Base-by-base conservation (phyloP, 116 monocot species). In the Iris pallida region DNA sequence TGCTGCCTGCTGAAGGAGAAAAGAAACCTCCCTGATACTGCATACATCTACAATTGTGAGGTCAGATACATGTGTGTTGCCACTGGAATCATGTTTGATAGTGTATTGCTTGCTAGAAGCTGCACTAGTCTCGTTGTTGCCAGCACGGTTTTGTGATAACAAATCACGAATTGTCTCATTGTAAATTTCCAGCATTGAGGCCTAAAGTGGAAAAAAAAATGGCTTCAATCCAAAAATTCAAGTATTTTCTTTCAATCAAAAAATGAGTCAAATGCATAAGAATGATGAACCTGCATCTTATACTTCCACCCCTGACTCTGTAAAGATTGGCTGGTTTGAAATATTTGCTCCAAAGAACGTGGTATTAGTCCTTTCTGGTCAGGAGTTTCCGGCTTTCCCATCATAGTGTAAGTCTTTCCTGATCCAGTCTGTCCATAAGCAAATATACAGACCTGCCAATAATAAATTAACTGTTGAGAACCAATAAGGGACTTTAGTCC, bases 391-490 rank as follows among this genome's bases (percentile, higher is more conserved):
- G 78, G 72, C 53, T 47, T 81, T 0, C 97, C 97, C 97, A 97
- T 97, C 97, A 97, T 97, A 0, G 97, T 97, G 47, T 97, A 97
- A 4, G 97, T 97, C 72, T 97, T 97, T 3, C 97, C 97, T 4
- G 97, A 97, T 2, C 97, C 97, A 57, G 97, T 97, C 68, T 97
- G 97, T 0, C 97, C 97, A 65, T 97, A 97, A 10, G 97, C 97
- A 89, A 97, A 97, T 66, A 97, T 97, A 59, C 97, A 97, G 10
- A 97, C 92, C 95, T 92, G 61, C 7, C 41, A 42, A 20, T 68
- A 54, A 6, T 14, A 16, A 53, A 40, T 10, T 18, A 43, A 56
- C 6, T 40, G 4, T 66, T 16, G 13, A 57, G 53, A 59, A n/a
- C 9, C 7, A 45, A 45, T 52, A 4, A 5, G 17, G 13, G n/a